phyloP scores from a whole-genome alignment of 73 alveolate species.

The Paramecium sonneborni region DNA sequence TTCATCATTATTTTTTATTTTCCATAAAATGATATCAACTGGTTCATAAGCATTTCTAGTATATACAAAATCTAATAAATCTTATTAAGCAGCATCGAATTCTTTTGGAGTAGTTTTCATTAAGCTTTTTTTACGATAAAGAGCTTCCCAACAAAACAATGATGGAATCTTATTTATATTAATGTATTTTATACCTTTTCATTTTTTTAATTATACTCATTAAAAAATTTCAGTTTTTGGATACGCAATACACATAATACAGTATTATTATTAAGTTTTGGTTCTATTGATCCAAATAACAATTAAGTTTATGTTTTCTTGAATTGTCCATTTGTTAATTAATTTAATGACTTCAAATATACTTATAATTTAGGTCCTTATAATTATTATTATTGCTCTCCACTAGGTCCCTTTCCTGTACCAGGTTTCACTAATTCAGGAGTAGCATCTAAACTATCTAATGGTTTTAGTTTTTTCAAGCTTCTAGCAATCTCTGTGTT shows the following conservation, averaged over 20 bases:
- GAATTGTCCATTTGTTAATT: not conserved
- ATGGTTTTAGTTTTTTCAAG: conserved; percentile 5
- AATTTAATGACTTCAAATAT: not conserved
- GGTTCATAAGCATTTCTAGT: not conserved
- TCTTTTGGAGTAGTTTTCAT: conserved; percentile 24
- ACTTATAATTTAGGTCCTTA: conserved; percentile 19
- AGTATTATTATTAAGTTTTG: not conserved
- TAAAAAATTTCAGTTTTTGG: not conserved
- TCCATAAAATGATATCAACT: not conserved
- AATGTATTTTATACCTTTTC: not conserved
- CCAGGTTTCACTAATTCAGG: not conserved
- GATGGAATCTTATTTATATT: not conserved
- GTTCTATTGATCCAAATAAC: conserved; percentile 7
- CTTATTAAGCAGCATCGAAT: not conserved
- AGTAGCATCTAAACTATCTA: not conserved
- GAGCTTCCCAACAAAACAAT: conserved; percentile 41
- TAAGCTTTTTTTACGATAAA: not conserved
- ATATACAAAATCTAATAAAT: not conserved
- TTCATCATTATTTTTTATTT: conserved; percentile 43
- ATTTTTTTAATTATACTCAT: not conserved
- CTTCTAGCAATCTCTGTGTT: conserved; percentile 26
- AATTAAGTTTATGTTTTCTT: not conserved
- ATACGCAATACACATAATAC: not conserved
- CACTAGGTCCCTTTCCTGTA: not conserved
- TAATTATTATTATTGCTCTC: not conserved